Conservation (phyloP, 2,329 filamentous ascomycete species). For the Orbilia brochopaga region DNA sequence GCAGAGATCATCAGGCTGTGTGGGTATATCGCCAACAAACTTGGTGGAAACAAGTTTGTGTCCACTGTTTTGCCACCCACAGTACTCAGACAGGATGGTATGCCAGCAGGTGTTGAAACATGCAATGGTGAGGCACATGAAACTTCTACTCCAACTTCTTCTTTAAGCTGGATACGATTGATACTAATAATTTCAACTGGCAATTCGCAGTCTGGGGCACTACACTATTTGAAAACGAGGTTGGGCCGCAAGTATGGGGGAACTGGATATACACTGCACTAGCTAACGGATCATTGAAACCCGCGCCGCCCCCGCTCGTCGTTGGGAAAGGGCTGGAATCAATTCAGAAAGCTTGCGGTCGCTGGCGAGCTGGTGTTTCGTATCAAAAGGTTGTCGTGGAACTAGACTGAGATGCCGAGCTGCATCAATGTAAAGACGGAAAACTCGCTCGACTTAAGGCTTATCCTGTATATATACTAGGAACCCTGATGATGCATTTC, state of each 20-base stretch:
- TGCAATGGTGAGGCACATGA: conserved; percentile 12
- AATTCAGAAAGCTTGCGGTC: conserved; percentile 13
- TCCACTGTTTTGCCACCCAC: conserved; percentile 12
- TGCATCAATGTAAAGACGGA: no score
- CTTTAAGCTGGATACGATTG: neutral
- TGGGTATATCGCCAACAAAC: conserved; percentile 11
- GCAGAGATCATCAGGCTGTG: conserved; percentile 1
- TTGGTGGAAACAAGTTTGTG: conserved; percentile 24
- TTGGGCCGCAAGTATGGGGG: conserved; percentile 11
- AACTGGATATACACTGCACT: conserved; percentile 15
- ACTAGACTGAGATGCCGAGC: no score
- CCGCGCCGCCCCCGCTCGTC: conserved; percentile 16
- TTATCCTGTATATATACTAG: no score
- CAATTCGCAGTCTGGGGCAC: conserved; percentile 11
- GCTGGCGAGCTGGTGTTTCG: conserved; percentile 16
- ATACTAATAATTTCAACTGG: neutral
- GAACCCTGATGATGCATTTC: no score
- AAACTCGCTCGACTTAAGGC: no score
- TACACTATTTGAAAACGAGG: conserved; percentile 10
- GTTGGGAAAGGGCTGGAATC: conserved; percentile 21
- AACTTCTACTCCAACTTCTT: neutral
- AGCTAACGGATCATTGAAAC: conserved; percentile 5
- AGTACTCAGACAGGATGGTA: conserved; percentile 1
- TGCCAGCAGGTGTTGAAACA: conserved; percentile 16
- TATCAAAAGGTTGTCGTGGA: conserved; percentile 26